Percentiles rank a stretch among this genome's conserved stretches.
Conservation (phyloP, 768 basidiomycete genomes). For the Pleurotus tuoliensis region DNA sequence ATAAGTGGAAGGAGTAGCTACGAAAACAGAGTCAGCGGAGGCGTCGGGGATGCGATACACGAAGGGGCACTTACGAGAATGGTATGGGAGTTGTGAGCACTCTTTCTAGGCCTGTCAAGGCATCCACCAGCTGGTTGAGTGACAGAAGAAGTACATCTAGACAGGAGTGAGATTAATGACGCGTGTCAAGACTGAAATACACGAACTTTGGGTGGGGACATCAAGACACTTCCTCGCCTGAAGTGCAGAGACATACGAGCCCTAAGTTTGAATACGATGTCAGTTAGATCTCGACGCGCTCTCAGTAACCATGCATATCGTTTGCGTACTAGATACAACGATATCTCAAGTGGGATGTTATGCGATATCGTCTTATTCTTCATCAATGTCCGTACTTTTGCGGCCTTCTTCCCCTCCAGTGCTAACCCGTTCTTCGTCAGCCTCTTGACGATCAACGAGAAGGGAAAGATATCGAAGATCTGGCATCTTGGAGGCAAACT, state of each 20-base stretch:
- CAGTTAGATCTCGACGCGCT: too few relatives aligned
- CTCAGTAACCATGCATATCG: too few relatives aligned
- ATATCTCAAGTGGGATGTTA: slow-evolving; percentile 67
- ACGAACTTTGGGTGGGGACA: slow-evolving; percentile 50
- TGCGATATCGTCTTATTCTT: slow-evolving; percentile 42
- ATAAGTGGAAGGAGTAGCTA: slow-evolving; percentile 67
- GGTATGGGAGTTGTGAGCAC: slow-evolving; percentile 77
- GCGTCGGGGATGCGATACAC: not conserved
- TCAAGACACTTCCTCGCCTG: too few relatives aligned
- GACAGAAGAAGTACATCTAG: slow-evolving; percentile 44
- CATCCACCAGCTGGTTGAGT: slow-evolving; percentile 56
- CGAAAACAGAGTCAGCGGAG: not conserved
- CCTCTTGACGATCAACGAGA: slow-evolving; percentile 51
- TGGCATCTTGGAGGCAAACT: slow-evolving; percentile 55
- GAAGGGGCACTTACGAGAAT: slow-evolving; percentile 48
- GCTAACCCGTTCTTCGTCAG: slow-evolving; percentile 30
- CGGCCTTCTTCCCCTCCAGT: slow-evolving; percentile 50
- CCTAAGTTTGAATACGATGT: not conserved
- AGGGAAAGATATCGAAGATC: slow-evolving; percentile 65
- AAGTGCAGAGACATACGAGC: too few relatives aligned
- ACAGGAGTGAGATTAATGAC: slow-evolving; percentile 8
- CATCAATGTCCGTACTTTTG: slow-evolving; percentile 48
- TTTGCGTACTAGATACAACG: slow-evolving; percentile 55
- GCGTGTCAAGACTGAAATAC: slow-evolving; percentile 53
- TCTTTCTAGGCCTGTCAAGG: slow-evolving; percentile 65